A percentile compares a stretch with the other conserved stretches of the same genome.
These are phyloP conservation scores for Penicillium olsonii DNA, from an alignment of 2,329 filamentous ascomycete species.

Conservation along the genomic window DNA sequence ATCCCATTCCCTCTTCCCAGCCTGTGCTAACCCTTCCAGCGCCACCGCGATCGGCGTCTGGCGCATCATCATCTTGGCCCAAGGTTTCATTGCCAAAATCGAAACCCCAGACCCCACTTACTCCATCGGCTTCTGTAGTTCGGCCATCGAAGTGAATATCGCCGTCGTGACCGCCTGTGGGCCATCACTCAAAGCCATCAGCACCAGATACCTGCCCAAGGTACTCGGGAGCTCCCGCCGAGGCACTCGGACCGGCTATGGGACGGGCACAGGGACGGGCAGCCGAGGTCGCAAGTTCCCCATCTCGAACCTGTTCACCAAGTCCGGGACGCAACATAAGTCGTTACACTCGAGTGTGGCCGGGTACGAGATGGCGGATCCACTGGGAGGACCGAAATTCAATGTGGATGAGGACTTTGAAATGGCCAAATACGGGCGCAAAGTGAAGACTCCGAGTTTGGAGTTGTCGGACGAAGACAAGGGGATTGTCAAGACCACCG, in stretches of 20 bases:
- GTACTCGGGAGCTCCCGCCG: slow-evolving; percentile 20
- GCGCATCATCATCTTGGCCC: slow-evolving; percentile 29
- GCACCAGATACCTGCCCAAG: slow-evolving; percentile 16
- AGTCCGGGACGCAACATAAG: not conserved
- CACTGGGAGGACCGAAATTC: slow-evolving; percentile 5
- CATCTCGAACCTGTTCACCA: slow-evolving; percentile 6
- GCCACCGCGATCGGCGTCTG: slow-evolving; percentile 31
- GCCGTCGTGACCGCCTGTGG: slow-evolving; percentile 33
- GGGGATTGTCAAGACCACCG: slow-evolving; percentile 23
- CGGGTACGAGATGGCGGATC: slow-evolving; percentile 24
- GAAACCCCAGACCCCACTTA: slow-evolving; percentile 23
- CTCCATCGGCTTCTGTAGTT: slow-evolving; percentile 30
- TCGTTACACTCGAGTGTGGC: slow-evolving; percentile 12
- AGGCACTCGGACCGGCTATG: slow-evolving; percentile 14
- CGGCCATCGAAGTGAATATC: slow-evolving; percentile 32
- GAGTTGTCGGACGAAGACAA: slow-evolving; percentile 17
- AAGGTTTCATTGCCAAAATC: slow-evolving; percentile 16
- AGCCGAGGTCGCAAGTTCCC: not conserved
- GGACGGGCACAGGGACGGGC: not conserved
- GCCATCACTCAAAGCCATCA: slow-evolving; percentile 30
- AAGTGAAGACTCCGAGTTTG: slow-evolving; percentile 14
- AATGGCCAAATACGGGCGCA: slow-evolving; percentile 21
- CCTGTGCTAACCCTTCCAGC: slow-evolving; percentile 14
- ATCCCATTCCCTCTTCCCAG: not conserved
- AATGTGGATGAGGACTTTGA: slow-evolving; percentile 14